A percentile compares a stretch with the other conserved stretches of the same genome.
phyloP scores from a whole-genome alignment of 352 stramenopile species.

The Globisporangium irregulare region DNA sequence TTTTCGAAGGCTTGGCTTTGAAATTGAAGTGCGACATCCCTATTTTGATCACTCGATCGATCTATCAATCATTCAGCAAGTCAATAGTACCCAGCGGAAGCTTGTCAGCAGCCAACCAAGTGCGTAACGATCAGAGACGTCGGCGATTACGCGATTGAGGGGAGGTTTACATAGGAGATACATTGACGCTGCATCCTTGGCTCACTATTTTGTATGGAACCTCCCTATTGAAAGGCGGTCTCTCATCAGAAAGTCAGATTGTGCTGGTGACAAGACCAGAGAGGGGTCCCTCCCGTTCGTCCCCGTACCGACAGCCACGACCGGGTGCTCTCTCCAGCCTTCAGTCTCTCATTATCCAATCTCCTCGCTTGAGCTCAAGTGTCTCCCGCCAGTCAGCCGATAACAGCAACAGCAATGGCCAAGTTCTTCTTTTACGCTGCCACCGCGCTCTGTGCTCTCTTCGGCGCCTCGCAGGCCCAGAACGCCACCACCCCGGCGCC shows the following conservation, averaged over 20 bases:
- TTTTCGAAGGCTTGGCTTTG: not conserved
- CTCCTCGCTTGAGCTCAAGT: slow-evolving; percentile 24
- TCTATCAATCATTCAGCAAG: not conserved
- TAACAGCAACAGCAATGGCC: slow-evolving; percentile 19
- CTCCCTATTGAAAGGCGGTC: no score
- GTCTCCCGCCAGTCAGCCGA: not conserved
- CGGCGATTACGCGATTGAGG: not conserved
- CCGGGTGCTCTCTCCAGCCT: no score
- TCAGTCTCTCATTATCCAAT: slow-evolving; percentile 17
- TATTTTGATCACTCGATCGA: not conserved
- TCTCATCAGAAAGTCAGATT: no score
- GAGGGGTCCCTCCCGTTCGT: no score
- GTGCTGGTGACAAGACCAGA: no score
- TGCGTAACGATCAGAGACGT: not conserved
- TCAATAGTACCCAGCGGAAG: not conserved
- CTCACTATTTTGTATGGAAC: not conserved
- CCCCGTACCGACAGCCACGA: no score
- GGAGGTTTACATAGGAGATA: not conserved
- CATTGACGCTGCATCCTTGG: not conserved
- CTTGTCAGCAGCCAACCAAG: not conserved
- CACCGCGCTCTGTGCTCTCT: slow-evolving; percentile 15
- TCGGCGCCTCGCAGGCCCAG: slow-evolving; percentile 14
- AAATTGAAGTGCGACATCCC: not conserved
- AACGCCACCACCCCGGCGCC: slow-evolving; percentile 4
- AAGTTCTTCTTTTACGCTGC: slow-evolving; percentile 35